Percentiles rank a stretch among this genome's conserved stretches.
Conservation (phyloP, 2,329 filamentous ascomycete genomes). For the Phialophora tarda region DNA sequence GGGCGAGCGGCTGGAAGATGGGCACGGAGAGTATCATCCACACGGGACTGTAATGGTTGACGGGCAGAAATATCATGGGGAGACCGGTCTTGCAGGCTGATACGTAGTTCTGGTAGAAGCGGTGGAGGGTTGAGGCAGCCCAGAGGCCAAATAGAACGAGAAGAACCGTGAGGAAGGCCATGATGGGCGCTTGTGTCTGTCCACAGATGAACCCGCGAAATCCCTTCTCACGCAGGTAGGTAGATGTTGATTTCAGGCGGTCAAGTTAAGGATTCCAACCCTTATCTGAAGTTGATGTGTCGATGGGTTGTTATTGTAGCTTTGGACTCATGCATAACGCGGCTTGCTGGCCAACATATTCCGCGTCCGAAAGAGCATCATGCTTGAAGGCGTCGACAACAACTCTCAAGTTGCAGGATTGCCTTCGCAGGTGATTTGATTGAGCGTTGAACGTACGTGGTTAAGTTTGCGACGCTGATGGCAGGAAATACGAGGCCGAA, state of each 20-base stretch:
- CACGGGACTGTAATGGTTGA: conserved; percentile 37
- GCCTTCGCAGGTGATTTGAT: neutral
- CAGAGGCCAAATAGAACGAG: conserved; percentile 16
- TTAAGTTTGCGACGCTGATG: neutral
- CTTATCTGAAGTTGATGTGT: neutral
- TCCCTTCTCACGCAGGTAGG: neutral
- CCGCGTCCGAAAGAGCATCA: neutral
- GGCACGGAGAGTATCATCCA: conserved; percentile 43
- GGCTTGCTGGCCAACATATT: neutral
- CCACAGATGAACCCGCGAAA: neutral
- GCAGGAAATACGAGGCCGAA: neutral
- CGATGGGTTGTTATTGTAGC: neutral
- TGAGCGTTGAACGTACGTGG: neutral
- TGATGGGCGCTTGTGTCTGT: neutral
- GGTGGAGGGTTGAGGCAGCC: conserved; percentile 22
- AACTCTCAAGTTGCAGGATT: neutral
- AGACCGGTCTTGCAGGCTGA: conserved; percentile 41
- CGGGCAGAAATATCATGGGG: conserved; percentile 40
- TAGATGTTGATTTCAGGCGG: neutral
- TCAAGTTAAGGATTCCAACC: neutral
- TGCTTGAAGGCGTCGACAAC: no score
- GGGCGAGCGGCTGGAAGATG: conserved; percentile 36
- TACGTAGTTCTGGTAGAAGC: conserved; percentile 38
- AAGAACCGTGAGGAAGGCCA: conserved; percentile 20
- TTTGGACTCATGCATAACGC: neutral